Conservation (phyloP, 1,284 basidiomycete genomes). For the Baeospora myosura region DNA sequence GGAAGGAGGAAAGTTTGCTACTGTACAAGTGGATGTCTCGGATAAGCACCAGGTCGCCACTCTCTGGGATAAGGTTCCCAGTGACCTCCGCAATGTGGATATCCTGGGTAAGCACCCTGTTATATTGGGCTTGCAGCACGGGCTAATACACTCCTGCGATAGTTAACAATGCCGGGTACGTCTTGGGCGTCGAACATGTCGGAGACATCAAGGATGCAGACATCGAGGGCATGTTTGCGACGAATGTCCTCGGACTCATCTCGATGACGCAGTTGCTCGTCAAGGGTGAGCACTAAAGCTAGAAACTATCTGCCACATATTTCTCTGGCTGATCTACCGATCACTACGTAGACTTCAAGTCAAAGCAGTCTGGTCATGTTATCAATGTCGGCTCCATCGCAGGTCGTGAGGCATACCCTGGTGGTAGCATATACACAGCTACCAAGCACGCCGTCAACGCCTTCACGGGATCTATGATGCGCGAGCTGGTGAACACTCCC, state of each 20-base stretch:
- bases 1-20: slow-evolving; percentile 62
- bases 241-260: slow-evolving; percentile 89
- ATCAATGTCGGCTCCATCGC: slow-evolving; percentile 96
- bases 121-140: too few relatives aligned
- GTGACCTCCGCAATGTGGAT: slow-evolving; percentile 61
- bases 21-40: slow-evolving; percentile 68
- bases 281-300: slow-evolving; percentile 60
- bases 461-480: slow-evolving; percentile 77
- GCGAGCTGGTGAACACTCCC: slow-evolving; percentile 85
- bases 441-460: slow-evolving; percentile 88
- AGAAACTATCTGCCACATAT: too few relatives aligned
- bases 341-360: slow-evolving; percentile 87
- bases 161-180: slow-evolving; percentile 89
- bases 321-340: too few relatives aligned
- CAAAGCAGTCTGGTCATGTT: slow-evolving; percentile 80
- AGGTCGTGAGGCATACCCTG: slow-evolving; percentile 85
- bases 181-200: slow-evolving; percentile 75
- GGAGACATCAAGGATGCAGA: slow-evolving; percentile 73
- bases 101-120: slow-evolving; percentile 51
- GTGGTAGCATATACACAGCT: slow-evolving; percentile 77
- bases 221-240: slow-evolving; percentile 84
- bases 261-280: slow-evolving; percentile 75
- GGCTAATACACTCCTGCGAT: slow-evolving; percentile 1
- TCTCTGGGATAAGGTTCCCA: slow-evolving; percentile 63
- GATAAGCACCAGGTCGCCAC: slow-evolving; percentile 53